Conservation (phyloP, 2,329 filamentous ascomycete genomes). For the Aspergillus quadrilineatus region DNA sequence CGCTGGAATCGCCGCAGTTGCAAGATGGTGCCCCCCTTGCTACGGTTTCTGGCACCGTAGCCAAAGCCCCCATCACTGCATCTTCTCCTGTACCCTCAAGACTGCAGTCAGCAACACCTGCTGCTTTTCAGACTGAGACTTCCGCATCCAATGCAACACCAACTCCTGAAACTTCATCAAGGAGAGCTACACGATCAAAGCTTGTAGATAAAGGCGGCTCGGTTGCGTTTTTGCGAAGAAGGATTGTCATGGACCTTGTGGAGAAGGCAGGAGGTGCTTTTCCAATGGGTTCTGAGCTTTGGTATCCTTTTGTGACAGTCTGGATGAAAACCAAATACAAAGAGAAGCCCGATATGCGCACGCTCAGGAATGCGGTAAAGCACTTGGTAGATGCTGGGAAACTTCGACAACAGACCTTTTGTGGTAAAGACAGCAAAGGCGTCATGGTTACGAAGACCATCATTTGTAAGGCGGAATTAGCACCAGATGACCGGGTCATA, state of each 20-base stretch:
- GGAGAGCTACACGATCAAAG: neutral
- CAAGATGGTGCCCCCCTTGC: neutral
- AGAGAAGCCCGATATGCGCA: constrained; percentile 53
- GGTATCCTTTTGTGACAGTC: constrained; percentile 53
- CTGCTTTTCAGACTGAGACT: neutral
- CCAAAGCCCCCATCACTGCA: neutral
- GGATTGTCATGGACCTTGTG: constrained; percentile 56
- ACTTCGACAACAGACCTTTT: constrained; percentile 54
- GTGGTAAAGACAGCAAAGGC: constrained; percentile 50
- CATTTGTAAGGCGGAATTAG: constrained; percentile 48
- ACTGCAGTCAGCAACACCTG: constrained; percentile 3
- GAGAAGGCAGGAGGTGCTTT: constrained; percentile 56
- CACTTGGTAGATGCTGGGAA: constrained; percentile 51
- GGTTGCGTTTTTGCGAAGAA: constrained; percentile 46
- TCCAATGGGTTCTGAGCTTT: constrained; percentile 56
- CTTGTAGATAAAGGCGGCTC: constrained; percentile 41
- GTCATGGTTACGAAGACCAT: constrained; percentile 52
- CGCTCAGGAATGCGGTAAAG: constrained; percentile 52
- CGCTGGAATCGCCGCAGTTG: neutral
- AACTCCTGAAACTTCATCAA: neutral
- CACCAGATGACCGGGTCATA: constrained; percentile 47
- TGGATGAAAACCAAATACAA: constrained; percentile 51
- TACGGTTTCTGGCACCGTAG: neutral
- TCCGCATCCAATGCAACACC: neutral
- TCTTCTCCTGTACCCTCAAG: neutral